Percentiles rank a stretch among this genome's conserved stretches.
Evolutionary conservation across 257 asterid genomes (phyloP).

Genomic region (Knoxia roxburghii): DNA sequence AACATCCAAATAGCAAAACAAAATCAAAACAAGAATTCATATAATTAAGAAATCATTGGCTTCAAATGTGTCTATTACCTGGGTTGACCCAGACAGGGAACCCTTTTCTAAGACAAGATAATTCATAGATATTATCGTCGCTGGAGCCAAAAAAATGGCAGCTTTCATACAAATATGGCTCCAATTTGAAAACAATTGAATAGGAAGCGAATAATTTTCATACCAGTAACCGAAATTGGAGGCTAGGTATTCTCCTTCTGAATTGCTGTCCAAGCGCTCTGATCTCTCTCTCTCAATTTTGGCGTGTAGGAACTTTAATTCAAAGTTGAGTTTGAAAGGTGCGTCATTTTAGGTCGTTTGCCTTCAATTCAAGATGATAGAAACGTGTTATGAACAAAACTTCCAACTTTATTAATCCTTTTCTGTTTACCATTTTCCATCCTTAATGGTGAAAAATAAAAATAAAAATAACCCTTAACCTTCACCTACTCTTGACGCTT

Average conservation of each 20-base stretch:
- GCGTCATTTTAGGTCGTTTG: no score
- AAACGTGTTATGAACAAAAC: no score
- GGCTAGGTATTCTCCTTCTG: conserved; percentile 11
- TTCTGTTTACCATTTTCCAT: no score
- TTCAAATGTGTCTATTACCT: conserved; percentile 3
- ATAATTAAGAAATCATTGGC: neutral
- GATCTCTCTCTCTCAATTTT: conserved; percentile 10
- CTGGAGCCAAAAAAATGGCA: conserved; percentile 15
- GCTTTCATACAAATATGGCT: neutral
- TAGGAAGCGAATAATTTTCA: conserved; percentile 12
- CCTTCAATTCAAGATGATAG: no score
- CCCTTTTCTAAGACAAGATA: conserved; percentile 3
- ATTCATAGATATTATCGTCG: conserved; percentile 24
- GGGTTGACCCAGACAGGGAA: neutral
- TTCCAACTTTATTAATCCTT: no score
- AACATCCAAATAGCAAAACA: neutral
- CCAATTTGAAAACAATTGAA: neutral
- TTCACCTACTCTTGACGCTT: no score
- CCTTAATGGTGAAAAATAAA: no score
- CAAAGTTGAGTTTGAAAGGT: no score
- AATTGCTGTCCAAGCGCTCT: conserved; percentile 9
- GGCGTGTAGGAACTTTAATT: conserved; percentile 12
- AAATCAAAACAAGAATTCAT: conserved; percentile 12
- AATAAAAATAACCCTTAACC: no score
- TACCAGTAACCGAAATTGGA: conserved; percentile 19